phyloP scores from a whole-genome alignment of 768 basidiomycete species.

The Collybia sordida region DNA sequence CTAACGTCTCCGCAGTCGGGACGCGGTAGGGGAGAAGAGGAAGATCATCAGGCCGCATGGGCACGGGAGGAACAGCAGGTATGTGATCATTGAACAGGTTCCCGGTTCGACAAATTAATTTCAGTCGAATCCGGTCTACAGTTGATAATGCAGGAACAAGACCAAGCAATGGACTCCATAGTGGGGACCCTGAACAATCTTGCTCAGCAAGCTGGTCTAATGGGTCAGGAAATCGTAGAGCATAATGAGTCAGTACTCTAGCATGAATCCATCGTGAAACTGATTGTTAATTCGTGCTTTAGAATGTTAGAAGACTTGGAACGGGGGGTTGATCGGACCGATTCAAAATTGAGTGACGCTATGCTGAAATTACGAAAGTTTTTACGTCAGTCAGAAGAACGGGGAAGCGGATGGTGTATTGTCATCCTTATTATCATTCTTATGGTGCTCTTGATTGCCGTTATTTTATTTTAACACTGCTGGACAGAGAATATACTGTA shows the following conservation, averaged over 20 bases:
- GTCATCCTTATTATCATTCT: constrained; percentile 81
- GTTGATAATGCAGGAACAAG: constrained; percentile 89
- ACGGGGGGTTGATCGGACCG: constrained; percentile 66
- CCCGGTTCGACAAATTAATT: neutral
- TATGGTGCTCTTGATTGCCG: constrained; percentile 70
- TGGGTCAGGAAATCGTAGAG: constrained; percentile 89
- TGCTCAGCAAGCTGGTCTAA: constrained; percentile 88
- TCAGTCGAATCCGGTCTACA: constrained; percentile 24
- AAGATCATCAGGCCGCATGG: constrained; percentile 77
- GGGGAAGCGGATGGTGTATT: constrained; percentile 89
- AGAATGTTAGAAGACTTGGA: constrained; percentile 86
- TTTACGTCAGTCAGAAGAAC: constrained; percentile 86
- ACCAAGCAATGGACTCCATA: constrained; percentile 85
- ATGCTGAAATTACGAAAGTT: constrained; percentile 76
- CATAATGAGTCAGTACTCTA: constrained; percentile 73
- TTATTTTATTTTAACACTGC: constrained; percentile 62
- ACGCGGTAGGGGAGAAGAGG: constrained; percentile 27
- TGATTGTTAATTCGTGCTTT: constrained; percentile 1
- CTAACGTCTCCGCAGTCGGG: constrained; percentile 34
- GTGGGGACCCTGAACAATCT: constrained; percentile 83
- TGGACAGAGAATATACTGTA: neutral
- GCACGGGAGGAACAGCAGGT: constrained; percentile 86
- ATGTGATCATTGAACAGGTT: constrained; percentile 9
- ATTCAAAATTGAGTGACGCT: constrained; percentile 62
- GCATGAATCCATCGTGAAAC: neutral